phyloP scores from a whole-genome alignment of 2,329 filamentous ascomycete genomes.

The Aquanectria penicillioides region DNA sequence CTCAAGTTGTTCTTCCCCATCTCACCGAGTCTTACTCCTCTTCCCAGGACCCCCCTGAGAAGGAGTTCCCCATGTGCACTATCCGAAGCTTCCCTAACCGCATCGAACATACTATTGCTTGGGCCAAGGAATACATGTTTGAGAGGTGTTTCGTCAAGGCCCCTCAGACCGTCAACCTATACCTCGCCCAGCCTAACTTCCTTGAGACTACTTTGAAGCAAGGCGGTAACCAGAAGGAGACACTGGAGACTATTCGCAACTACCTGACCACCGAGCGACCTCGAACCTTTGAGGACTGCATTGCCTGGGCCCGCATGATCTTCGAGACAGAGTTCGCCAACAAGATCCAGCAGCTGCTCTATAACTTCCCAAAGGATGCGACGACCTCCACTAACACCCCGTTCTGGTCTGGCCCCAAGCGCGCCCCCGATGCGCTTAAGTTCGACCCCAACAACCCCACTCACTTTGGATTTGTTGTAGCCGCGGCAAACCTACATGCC shows the following conservation, averaged over 20 bases:
- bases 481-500: conserved; percentile 90
- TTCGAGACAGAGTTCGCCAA: conserved; percentile 99
- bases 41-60: conserved; percentile 96
- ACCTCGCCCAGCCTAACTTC: conserved; percentile 91
- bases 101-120: conserved; percentile 98
- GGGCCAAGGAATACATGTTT: conserved; percentile 91
- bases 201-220: conserved; percentile 88
- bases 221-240: conserved; percentile 93
- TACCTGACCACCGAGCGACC: conserved; percentile 93
- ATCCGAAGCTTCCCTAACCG: conserved; percentile 96
- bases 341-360: conserved; percentile 92
- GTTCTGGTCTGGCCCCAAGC: conserved; percentile 99
- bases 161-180: conserved; percentile 92
- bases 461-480: conserved; percentile 87
- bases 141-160: conserved; percentile 94
- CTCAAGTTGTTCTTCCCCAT: conserved; percentile 90
- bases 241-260: conserved; percentile 88
- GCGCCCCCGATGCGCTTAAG: conserved; percentile 89
- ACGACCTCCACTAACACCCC: conserved; percentile 86
- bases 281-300: conserved; percentile 92
- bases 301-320: conserved; percentile 91
- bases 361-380: conserved; percentile 97
- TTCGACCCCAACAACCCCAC: conserved; percentile 87
- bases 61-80: conserved; percentile 99
- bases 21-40: conserved; percentile 95